A percentile compares a stretch with the other conserved stretches of the same genome.
Conservation (phyloP, 1,284 basidiomycete genomes). For the Bondarzewia mesenterica region DNA sequence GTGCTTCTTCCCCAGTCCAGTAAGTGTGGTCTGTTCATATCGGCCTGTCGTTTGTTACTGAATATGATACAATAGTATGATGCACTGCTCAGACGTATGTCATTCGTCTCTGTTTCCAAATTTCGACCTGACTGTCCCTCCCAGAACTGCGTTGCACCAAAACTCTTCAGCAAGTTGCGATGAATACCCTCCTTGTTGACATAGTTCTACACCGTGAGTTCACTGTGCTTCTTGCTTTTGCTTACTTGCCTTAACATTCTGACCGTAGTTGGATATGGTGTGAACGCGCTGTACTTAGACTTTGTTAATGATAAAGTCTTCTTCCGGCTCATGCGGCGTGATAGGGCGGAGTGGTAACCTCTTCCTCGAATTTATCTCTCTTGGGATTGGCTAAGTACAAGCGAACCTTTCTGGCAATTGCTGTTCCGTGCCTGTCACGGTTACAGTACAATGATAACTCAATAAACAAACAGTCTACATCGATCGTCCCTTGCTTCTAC, state of each 20-base stretch:
- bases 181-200: slow-evolving; percentile 23
- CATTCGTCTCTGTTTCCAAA: neutral
- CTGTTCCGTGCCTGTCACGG: no score
- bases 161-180: slow-evolving; percentile 66
- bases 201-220: neutral
- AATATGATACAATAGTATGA: slow-evolving; percentile 46
- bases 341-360: no score
- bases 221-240: neutral
- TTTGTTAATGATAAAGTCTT: neutral
- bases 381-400: no score
- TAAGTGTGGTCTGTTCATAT: slow-evolving; percentile 12
- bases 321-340: neutral
- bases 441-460: no score
- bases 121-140: slow-evolving; percentile 7
- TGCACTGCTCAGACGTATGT: slow-evolving; percentile 85
- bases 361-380: no score
- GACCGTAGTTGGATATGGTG: no score
- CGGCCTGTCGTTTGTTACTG: slow-evolving; percentile 2
- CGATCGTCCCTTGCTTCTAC: no score
- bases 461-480: no score
- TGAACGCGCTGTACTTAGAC: neutral
- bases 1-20: slow-evolving; percentile 13
- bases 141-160: slow-evolving; percentile 72
- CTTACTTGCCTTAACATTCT: no score
- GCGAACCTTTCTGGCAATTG: no score